Conservation (phyloP, 768 basidiomycete species). For the Trametes cingulata region DNA sequence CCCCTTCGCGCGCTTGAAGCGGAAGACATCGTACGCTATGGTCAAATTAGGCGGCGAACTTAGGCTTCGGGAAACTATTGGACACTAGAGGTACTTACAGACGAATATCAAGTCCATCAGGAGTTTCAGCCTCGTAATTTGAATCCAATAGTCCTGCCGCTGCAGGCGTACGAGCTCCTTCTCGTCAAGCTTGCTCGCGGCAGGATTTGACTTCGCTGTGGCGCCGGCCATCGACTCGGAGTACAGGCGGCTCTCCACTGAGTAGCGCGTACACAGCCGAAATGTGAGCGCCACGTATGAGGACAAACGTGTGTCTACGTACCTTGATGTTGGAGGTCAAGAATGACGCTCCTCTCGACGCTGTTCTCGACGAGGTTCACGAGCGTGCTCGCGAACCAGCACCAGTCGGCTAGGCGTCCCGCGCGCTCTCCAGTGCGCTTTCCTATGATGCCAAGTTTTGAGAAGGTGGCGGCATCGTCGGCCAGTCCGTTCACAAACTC, state of each 20-base stretch:
- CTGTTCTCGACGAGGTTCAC: constrained; percentile 83
- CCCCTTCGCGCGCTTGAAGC: constrained; percentile 59
- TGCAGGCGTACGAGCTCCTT: constrained; percentile 68
- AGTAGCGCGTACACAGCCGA: not conserved
- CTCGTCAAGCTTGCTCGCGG: constrained; percentile 58
- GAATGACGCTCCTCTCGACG: constrained; percentile 74
- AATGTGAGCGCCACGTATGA: not conserved
- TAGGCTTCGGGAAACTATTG: no score
- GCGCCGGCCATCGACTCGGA: constrained; percentile 70
- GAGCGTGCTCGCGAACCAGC: constrained; percentile 80
- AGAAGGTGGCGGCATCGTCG: constrained; percentile 80
- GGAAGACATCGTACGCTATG: constrained; percentile 80
- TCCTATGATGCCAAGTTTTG: constrained; percentile 68
- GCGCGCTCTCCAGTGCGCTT: constrained; percentile 66
- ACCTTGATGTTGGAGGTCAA: constrained; percentile 65
- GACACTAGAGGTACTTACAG: constrained; percentile 48
- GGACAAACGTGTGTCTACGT: not conserved
- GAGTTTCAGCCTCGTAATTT: constrained; percentile 67
- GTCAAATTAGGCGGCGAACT: not conserved
- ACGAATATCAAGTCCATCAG: constrained; percentile 87
- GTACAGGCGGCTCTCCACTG: constrained; percentile 75
- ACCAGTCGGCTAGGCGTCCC: constrained; percentile 79
- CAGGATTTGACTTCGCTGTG: constrained; percentile 69
- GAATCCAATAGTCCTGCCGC: constrained; percentile 77
- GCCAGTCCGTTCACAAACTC: constrained; percentile 74